Conservation (phyloP, 805 yeast species). For the Cyberlindnera misumaiensis region DNA sequence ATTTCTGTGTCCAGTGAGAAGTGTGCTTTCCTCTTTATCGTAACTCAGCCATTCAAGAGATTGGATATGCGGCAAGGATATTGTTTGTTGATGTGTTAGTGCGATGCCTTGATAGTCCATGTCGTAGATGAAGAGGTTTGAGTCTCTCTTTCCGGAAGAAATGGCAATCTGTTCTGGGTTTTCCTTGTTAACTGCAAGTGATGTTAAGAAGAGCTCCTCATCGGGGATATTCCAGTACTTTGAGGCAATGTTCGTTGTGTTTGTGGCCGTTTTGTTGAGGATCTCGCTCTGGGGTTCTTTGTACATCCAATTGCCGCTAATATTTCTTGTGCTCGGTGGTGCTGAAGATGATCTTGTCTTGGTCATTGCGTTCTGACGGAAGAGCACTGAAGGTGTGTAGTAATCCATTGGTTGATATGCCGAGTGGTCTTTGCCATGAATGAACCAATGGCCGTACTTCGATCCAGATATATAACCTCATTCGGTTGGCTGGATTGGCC, state of each 20-base stretch:
- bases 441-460: not conserved
- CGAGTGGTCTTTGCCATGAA: not conserved
- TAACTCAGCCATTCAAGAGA: conserved; percentile 47
- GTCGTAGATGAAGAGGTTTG: conserved; percentile 47
- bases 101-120: conserved; percentile 33
- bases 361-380: conserved; percentile 24
- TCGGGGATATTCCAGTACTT: conserved; percentile 25
- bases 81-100: conserved; percentile 53
- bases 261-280: conserved; percentile 36
- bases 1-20: conserved; percentile 69
- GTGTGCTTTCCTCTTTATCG: conserved; percentile 28
- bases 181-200: conserved; percentile 30
- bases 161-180: conserved; percentile 38
- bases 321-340: conserved; percentile 4
- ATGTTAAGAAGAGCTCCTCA: conserved; percentile 36
- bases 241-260: conserved; percentile 28
- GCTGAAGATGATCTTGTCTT: conserved; percentile 3
- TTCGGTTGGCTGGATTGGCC: no score
- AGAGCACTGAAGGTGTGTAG: conserved; percentile 20
- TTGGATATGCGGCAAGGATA: conserved; percentile 48
- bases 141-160: conserved; percentile 38
- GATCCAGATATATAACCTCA: not conserved
- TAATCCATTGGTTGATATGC: conserved; percentile 11
- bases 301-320: conserved; percentile 19
- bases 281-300: conserved; percentile 25